Base-by-base conservation (phyloP, 2,329 filamentous ascomycete genomes). In the Hymenoscyphus linearis region DNA sequence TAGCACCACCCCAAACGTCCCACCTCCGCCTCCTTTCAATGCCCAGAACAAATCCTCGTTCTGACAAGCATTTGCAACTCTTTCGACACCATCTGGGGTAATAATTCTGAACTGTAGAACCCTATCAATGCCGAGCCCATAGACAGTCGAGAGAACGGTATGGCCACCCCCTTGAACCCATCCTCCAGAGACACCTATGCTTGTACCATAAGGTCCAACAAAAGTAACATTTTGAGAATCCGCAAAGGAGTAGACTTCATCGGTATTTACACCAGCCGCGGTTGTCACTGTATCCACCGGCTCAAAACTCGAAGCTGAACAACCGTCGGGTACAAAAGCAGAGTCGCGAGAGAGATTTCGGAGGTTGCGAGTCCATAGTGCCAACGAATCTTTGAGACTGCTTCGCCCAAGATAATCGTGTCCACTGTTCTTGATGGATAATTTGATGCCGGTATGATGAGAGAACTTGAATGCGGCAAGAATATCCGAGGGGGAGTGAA, bases 111-210 rank as follows among this genome's bases (percentile, higher is more conserved):
- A 73, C 34, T 76, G 72, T 16, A 83, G 71, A 7, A 80, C 74
- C 67, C 82, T 77, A 67, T 83, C 80, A 6, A 78, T 74, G 60
- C 74, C 80, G 69, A 83, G 77, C 63, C 83, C 76, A 64, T 80
- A 80, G 40, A 79, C 69, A 58, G 76, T 75, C 12, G 78, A 78
- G 58, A 86, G 67, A 2, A 81, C 81, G 12, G 78, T 80, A 69
- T 85, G 81, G 0, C 83, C 83, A 52, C 81, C 83, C 13, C 80
- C 82, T 47, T 78, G 68, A 12, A 75, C 72, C 66, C 76, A 80
- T 4, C 78, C 78, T 27, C 80, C 81, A 6, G 75, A 74, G 52
- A 82, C 74, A 26, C 82, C 83, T 12, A 86, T 81, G 2, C 78
- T 80, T 64, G 69, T 36, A 34, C 60, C 55, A 53, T 66, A 66